Conservation (phyloP, 2,329 filamentous ascomycete genomes). For the Talaromyces verruculosus region DNA sequence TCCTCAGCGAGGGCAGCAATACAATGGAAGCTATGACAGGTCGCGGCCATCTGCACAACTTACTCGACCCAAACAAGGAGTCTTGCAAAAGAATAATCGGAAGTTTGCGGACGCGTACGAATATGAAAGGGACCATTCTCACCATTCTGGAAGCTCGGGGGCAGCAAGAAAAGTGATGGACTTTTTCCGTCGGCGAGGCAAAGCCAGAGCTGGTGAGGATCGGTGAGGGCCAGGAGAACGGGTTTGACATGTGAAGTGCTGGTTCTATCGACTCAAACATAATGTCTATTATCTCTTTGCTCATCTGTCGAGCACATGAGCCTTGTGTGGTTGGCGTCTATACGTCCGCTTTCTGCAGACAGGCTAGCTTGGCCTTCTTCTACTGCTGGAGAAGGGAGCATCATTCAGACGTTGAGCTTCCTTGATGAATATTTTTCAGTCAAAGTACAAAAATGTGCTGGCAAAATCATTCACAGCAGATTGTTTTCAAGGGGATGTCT, state of each 20-base stretch:
- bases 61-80: conserved; percentile 50
- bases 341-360: conserved; percentile 23
- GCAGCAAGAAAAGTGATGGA: conserved; percentile 95
- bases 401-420: neutral
- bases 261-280: conserved; percentile 14
- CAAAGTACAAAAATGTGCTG: neutral
- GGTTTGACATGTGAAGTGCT: conserved; percentile 25
- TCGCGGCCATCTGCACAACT: conserved; percentile 45
- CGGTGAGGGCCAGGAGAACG: conserved; percentile 29
- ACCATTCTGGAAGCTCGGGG: conserved; percentile 78
- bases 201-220: conserved; percentile 60
- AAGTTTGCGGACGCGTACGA: conserved; percentile 88
- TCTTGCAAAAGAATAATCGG: conserved; percentile 81
- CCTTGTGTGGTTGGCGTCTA: conserved; percentile 20
- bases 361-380: conserved; percentile 2
- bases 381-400: neutral
- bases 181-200: conserved; percentile 87
- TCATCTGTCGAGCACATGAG: conserved; percentile 12
- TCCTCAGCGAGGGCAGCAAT: conserved; percentile 50
- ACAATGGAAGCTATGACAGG: conserved; percentile 42
- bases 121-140: conserved; percentile 58
- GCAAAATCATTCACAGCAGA: conserved; percentile 17
- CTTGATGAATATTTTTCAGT: neutral
- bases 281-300: conserved; percentile 9
- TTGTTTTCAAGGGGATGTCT: conserved; percentile 32